These are phyloP conservation scores for Cetraspora pellucida DNA, from an alignment of 192 early-diverging fungal species.

Conservation along the genomic window DNA sequence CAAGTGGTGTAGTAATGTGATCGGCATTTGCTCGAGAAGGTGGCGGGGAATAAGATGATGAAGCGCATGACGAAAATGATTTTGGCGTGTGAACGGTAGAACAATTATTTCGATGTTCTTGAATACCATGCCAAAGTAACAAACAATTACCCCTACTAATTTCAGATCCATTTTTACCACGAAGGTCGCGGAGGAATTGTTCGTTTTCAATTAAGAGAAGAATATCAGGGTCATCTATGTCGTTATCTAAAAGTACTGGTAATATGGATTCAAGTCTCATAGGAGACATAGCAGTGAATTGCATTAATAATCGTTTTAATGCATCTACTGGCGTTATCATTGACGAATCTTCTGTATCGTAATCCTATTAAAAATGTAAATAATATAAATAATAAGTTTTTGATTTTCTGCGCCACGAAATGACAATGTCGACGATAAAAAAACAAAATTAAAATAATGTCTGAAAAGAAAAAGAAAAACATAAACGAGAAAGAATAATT, in stretches of 20 bases:
- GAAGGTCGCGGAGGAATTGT: conserved; percentile 30
- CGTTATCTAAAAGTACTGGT: conserved; percentile 33
- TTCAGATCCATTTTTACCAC: conserved; percentile 34
- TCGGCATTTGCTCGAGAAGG: background rate
- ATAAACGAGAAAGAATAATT: background rate
- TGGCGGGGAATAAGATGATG: conserved; percentile 30
- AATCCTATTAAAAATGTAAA: conserved; percentile 23
- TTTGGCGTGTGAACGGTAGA: conserved; percentile 27
- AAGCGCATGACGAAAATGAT: conserved; percentile 26
- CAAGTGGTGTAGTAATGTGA: background rate
- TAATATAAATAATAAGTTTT: background rate
- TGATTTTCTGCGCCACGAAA: background rate
- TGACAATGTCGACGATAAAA: background rate
- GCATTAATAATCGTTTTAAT: conserved; percentile 30
- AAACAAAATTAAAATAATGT: background rate
- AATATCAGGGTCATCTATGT: conserved; percentile 37
- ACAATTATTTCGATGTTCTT: conserved; percentile 22
- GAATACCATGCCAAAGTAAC: conserved; percentile 34
- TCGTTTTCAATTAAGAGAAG: conserved; percentile 33
- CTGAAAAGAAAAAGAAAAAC: background rate
- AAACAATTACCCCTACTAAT: conserved; percentile 26
- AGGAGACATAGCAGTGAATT: conserved; percentile 32
- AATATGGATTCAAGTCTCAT: conserved; percentile 19
- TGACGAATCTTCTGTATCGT: conserved; percentile 24
- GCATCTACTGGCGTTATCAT: conserved; percentile 18